Base-by-base conservation (phyloP, 148 eudicot species). In the Mesembryanthemum crystallinum region DNA sequence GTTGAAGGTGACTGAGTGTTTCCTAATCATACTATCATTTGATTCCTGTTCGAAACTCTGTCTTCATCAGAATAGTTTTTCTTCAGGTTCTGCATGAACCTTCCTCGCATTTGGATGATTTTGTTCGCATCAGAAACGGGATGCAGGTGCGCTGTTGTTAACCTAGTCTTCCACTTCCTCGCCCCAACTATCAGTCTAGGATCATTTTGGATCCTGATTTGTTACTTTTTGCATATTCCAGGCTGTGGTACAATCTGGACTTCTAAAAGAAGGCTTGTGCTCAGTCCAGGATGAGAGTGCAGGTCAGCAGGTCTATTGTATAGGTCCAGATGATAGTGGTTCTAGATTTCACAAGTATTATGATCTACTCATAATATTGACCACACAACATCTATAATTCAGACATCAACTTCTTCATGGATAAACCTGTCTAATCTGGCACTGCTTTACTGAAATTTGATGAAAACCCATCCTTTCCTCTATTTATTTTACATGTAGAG, bases 211-310 rank as follows among this genome's bases (percentile, higher is more conserved):
- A 51, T 74, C 10, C n/a, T 80, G 42, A 71, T 65, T 0, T 39
- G 5, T 35, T 64, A 3, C n/a, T 71, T 39, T 61, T 72, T 49
- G 62, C 72, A 60, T 72, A 49, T 80, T 77, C 35, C 86, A 94
- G 98, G 72, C 29, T 76, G 89, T 94, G 72, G 81, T 92, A 73
- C 93, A 92, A 89, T 86, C 83, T 84, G 98, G 96, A 58, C 83
- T 94, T 78, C 86, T 94, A 30, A 88, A 81, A 88, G 90, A 90
- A 69, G 98, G 98, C 67, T 78, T 90, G 67, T 94, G 96, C 77
- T 92, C 98, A 12, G 98, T 94, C 84, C 97, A 94, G 80, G 98
- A 94, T 74, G 96, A 94, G 80, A 94, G 97, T 86, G 98, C 98
- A 80, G 96, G 98, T 92, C 55, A 58, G 80, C 63, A 59, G 68